Evolutionary conservation across 2,329 filamentous ascomycete species (phyloP), one percentile per base, ranked within the genome.

Genomic region (Pestalotiopsis sp.): DNA sequence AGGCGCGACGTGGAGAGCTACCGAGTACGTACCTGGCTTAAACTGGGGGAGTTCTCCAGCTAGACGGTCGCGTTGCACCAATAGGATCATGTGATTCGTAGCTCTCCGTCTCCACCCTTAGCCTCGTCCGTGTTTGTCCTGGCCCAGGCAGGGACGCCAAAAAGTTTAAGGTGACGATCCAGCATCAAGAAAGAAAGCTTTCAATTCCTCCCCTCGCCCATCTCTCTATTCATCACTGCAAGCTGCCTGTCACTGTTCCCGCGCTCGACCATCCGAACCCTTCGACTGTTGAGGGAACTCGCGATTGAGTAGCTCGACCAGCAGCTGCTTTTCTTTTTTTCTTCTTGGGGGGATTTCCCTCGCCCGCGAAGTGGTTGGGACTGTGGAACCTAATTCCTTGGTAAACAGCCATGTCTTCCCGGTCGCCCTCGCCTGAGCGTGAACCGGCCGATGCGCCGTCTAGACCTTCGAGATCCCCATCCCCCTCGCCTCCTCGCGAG

Each of bases 401-500:
- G 27, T 36, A 62, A 39, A 39, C 27, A 39, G 31, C 59, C 59
- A 62, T 62, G 59, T 36, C 59, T 62, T 62, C 59, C 36, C 27
- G 31, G 36, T 62, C 59, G 25, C 59, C 59, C 20, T 62, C 59
- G n/a, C 59, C 59, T 14, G 14, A 20, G 25, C 59, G 25, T 11
- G 59, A 62, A n/a, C 27, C 12, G n/a, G 27, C 59, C 5, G 59
- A 27, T 39, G 17, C 36, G 59, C 27, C 59, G 36, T 62, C 59
- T 20, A 31, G 31, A 39, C 25, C 59, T 20, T 62, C 59, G 27
- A 41, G 61, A 59, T 70, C 75, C 63, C 77, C 72, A 59, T 70
- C 75, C 64, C 77, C 72, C 57, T 78, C 78, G 27, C 77, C 78
- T 17, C 77, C 74, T 61, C 77, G 75, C 62, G 77, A 75, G 27